Evolutionary conservation across 176 grass and related monocot genomes (phyloP).

Genomic region (Ensete ventricosum): DNA sequence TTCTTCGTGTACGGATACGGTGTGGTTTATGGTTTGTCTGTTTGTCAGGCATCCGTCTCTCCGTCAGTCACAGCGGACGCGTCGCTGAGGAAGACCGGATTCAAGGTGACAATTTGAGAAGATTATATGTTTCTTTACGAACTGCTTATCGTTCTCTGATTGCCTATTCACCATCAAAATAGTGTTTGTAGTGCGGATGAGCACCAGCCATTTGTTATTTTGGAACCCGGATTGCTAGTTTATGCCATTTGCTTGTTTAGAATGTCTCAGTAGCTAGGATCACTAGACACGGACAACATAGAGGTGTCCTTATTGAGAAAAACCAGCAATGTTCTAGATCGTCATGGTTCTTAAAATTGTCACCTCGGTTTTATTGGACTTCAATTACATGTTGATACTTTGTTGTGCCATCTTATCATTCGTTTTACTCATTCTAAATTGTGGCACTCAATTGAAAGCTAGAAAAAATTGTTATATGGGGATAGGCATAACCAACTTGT

Average conservation of each 20-base stretch:
- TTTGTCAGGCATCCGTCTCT: slow-evolving; percentile 20
- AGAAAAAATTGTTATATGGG: too few relatives aligned
- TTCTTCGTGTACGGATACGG: neutral
- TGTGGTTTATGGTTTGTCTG: neutral
- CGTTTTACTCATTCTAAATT: too few relatives aligned
- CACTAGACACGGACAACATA: too few relatives aligned
- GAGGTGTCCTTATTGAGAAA: too few relatives aligned
- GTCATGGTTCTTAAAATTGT: too few relatives aligned
- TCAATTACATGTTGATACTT: too few relatives aligned
- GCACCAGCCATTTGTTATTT: neutral
- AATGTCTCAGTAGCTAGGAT: neutral
- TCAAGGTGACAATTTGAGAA: slow-evolving; percentile 18
- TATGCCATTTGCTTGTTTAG: neutral
- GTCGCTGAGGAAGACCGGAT: slow-evolving; percentile 18
- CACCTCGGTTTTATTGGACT: too few relatives aligned
- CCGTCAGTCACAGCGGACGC: slow-evolving; percentile 23
- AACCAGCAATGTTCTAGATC: too few relatives aligned
- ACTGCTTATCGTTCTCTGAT: neutral
- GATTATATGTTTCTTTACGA: neutral
- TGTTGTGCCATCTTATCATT: too few relatives aligned
- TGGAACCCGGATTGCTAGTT: neutral
- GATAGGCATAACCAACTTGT: too few relatives aligned
- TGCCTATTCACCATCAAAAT: neutral
- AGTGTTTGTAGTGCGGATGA: neutral
- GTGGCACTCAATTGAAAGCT: too few relatives aligned